Evolutionary conservation across 2,329 filamentous ascomycete species (phyloP).

Genomic region (Ceratocystis eucalypticola): DNA sequence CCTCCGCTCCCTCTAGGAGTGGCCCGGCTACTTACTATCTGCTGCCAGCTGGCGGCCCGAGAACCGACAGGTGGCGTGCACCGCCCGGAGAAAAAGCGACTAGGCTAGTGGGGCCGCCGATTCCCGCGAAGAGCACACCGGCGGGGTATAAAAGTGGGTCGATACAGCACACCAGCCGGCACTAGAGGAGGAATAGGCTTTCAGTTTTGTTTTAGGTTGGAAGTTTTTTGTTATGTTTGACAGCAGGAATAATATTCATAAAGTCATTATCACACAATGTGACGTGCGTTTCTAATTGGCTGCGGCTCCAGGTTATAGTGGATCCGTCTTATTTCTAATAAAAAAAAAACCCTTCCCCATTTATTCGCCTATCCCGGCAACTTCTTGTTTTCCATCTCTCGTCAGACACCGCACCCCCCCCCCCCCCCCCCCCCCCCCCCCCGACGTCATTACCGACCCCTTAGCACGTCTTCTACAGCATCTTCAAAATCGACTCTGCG

Average conservation of each 20-base stretch:
- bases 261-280: neutral
- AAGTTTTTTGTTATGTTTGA: neutral
- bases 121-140: neutral
- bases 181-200: too few species aligned
- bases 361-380: neutral
- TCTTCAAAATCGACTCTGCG: slow-evolving; percentile 13
- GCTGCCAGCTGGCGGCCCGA: slow-evolving; percentile 11
- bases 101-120: neutral
- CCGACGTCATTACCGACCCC: neutral
- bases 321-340: neutral
- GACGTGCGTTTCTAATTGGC: neutral
- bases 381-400: neutral
- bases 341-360: too few species aligned
- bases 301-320: neutral
- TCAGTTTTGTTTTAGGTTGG: neutral
- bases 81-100: neutral
- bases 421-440: too few species aligned
- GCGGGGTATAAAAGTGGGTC: neutral
- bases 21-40: slow-evolving; percentile 4
- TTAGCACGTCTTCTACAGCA: slow-evolving; percentile 12
- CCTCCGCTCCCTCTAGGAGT: slow-evolving; percentile 5
- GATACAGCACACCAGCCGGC: neutral
- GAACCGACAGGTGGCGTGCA: neutral
- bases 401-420: too few species aligned
- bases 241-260: neutral